Evolutionary conservation across 352 stramenopile species (phyloP).

Genomic region (Globisporangium recalcitrans): DNA sequence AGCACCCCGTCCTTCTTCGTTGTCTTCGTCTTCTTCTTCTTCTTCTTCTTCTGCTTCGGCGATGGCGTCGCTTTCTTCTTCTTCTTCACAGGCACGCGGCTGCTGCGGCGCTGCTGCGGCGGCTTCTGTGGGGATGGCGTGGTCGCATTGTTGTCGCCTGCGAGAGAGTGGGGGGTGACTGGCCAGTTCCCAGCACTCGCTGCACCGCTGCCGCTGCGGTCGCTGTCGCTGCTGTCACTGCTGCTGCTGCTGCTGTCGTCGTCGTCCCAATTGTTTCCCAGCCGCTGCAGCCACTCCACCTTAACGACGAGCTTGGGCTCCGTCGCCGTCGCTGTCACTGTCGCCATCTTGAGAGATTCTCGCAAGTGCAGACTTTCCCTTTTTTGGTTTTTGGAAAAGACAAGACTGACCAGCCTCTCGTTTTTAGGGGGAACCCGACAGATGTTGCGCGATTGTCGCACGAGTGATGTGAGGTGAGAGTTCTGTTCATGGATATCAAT

Average conservation of each 20-base stretch:
- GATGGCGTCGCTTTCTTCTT: background rate
- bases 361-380: background rate
- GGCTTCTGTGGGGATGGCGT: background rate
- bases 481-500: background rate
- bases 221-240: too few relatives aligned
- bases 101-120: background rate
- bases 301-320: background rate
- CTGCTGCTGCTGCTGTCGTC: constrained; percentile 19
- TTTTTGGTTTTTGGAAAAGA: background rate
- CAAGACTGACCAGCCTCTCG: too few relatives aligned
- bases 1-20: background rate
- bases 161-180: background rate
- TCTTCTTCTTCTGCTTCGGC: constrained; percentile 3
- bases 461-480: background rate
- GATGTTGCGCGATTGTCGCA: background rate
- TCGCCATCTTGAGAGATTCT: background rate
- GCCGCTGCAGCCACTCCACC: constrained; percentile 5
- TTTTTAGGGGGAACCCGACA: too few relatives aligned
- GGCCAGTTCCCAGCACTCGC: background rate
- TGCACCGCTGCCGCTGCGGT: constrained; percentile 1
- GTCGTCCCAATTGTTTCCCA: constrained; percentile 15
- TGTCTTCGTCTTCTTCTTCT: background rate
- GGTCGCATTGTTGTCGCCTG: background rate
- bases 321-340: background rate
- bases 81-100: background rate